These are phyloP conservation scores for Wickerhamiella vanderwaltii DNA, from an alignment of 805 yeast species.

Conservation along the genomic window DNA sequence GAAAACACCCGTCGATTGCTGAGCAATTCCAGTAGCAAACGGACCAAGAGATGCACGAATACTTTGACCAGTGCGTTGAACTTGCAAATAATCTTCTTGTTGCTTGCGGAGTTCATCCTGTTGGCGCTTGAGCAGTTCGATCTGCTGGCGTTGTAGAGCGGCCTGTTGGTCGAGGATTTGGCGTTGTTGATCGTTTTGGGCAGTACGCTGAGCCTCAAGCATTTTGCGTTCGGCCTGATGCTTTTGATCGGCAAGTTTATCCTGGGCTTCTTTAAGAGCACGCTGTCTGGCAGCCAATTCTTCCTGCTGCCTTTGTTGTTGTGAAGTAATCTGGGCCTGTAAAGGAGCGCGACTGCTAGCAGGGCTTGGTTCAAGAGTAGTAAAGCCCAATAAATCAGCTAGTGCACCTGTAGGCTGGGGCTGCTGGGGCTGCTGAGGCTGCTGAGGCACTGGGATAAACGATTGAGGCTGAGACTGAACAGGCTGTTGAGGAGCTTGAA, in stretches of 20 bases:
- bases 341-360: constrained; percentile 11
- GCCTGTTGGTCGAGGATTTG: constrained; percentile 25
- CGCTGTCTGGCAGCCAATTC: constrained; percentile 6
- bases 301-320: constrained; percentile 12
- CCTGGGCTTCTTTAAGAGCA: constrained; percentile 22
- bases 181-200: constrained; percentile 23
- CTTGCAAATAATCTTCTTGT: constrained; percentile 22
- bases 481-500: constrained; percentile 8
- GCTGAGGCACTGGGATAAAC: not conserved
- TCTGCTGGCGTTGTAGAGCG: constrained; percentile 24
- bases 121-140: constrained; percentile 22
- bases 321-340: constrained; percentile 3
- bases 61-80: constrained; percentile 25
- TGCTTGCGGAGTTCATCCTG: constrained; percentile 22
- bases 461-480: constrained; percentile 10
- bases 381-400: constrained; percentile 24
- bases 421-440: constrained; percentile 10
- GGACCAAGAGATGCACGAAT: constrained; percentile 25
- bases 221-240: constrained; percentile 11
- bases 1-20: constrained; percentile 32
- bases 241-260: constrained; percentile 7
- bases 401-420: constrained; percentile 28
- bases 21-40: constrained; percentile 31
- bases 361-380: constrained; percentile 19
- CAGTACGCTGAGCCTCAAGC: constrained; percentile 11